Evolutionary conservation across 805 yeast genomes (phyloP), one percentile per base, ranked within the genome.

Genomic region (Helenozyma rhizophorensis): DNA sequence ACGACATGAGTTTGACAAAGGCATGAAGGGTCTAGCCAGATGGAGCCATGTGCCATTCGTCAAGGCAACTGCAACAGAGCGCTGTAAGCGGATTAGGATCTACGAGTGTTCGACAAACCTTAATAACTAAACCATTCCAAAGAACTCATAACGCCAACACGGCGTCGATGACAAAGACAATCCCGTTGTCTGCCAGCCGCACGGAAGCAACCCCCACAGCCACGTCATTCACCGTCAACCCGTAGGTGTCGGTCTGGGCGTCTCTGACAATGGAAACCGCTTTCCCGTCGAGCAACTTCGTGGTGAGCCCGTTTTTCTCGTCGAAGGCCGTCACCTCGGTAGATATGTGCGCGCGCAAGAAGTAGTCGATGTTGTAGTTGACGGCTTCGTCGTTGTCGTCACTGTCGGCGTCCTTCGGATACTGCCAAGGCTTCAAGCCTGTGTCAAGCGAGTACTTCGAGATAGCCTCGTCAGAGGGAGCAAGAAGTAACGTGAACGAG

Each of bases 341-440:
- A 4, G 44, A 36, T 1, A 83, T 60, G 54, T 86, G 95, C 24
- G 80, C 72, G 37, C 72, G 64, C 18, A 85, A 68, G 46, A 83
- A 86, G 38, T 63, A 62, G 33, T 68, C 55, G 22, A 81, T 56
- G 53, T 86, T 86, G 11, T 60, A 48, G 14, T 60, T 52, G 4
- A 78, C 69, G 0, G 70, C 59, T 23, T 68, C 70, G 15, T 46
- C 50, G 14, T 51, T 48, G 1, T 53, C 52, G 21, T 55, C 60
- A 6, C 60, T 65, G 14, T 64, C 65, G 11, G 76, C 62, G 4
- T 63, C 47, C 6, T 50, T 53, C 1, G 95, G 95, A 55, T 81
- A 86, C 51, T 81, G 80, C 95, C 95, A 87, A 14, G 95, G 95
- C 53, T 85, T 86, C 29, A 80, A 50, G 2, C 65, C 58, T 21